Percentiles rank a stretch among this genome's conserved stretches.
These are phyloP conservation scores for Boechera stricta DNA, from an alignment of 345 rosid genomes.

Conservation along the genomic window DNA sequence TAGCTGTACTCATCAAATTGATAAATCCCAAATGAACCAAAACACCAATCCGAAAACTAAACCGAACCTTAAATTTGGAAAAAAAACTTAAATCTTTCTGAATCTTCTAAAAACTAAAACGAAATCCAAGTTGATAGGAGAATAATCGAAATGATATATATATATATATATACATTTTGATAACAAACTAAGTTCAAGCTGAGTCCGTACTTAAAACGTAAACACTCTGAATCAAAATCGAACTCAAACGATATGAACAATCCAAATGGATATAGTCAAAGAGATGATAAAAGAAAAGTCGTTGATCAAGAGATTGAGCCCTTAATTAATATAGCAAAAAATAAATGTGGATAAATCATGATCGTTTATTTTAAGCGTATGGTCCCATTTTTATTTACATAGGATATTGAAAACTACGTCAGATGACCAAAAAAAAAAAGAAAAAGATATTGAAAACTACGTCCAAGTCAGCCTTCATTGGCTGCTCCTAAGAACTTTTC, in stretches of 20 bases:
- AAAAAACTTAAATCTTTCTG: too few species aligned
- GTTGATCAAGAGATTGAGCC: background rate
- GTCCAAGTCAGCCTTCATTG: conserved; percentile 32
- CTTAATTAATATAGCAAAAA: background rate
- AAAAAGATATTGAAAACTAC: conserved; percentile 3
- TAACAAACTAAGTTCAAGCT: background rate
- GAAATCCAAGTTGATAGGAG: background rate
- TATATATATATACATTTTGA: background rate
- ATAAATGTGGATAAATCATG: conserved; percentile 20
- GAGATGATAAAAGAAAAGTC: conserved; percentile 32
- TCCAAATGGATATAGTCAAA: conserved; percentile 3
- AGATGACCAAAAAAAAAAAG: background rate
- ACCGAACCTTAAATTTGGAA: background rate
- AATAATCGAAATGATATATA: too few species aligned
- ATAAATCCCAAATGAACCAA: background rate
- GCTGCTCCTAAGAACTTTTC: conserved; percentile 33
- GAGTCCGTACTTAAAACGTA: background rate
- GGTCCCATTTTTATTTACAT: conserved; percentile 3
- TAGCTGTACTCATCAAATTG: background rate
- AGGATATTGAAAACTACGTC: conserved; percentile 21
- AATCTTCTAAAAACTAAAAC: background rate
- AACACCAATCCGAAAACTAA: background rate
- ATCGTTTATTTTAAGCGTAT: conserved; percentile 20
- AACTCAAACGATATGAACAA: background rate
- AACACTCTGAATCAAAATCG: background rate